These are phyloP conservation scores for Licmophora abbreviata DNA, from an alignment of 108 stramenopile species.

Conservation along the genomic window DNA sequence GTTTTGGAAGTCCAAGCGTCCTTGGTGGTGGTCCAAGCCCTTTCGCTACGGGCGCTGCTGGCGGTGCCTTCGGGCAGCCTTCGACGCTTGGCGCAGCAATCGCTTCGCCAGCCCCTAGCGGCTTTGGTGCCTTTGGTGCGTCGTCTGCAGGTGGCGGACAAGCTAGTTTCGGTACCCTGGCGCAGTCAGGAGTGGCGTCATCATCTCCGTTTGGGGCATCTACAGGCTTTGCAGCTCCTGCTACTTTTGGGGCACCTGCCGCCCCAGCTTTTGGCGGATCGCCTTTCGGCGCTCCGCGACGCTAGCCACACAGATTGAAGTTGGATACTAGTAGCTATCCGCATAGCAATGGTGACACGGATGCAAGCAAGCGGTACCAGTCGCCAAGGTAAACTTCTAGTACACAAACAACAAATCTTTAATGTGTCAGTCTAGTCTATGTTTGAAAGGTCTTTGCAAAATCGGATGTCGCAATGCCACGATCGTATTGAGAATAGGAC, in stretches of 20 bases:
- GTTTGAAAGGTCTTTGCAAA: too few relatives aligned
- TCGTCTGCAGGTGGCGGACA: conserved; percentile 9
- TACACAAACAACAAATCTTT: too few relatives aligned
- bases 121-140: conserved; percentile 15
- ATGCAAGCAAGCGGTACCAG: too few relatives aligned
- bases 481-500: too few relatives aligned
- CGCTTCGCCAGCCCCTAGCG: conserved; percentile 1
- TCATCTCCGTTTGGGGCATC: conserved; percentile 7
- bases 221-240: background rate
- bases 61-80: conserved; percentile 39
- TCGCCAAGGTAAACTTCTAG: too few relatives aligned
- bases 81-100: conserved; percentile 13
- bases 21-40: conserved; percentile 10
- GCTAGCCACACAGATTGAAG: conserved; percentile 17
- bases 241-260: conserved; percentile 21
- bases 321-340: too few relatives aligned
- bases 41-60: conserved; percentile 8
- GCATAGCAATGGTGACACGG: too few relatives aligned
- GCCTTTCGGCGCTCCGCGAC: conserved; percentile 41
- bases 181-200: conserved; percentile 16
- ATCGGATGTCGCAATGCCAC: too few relatives aligned
- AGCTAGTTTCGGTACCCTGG: conserved; percentile 32
- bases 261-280: conserved; percentile 24
- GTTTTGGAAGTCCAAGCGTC: conserved; percentile 18
- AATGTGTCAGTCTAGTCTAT: too few relatives aligned